Base-by-base conservation (phyloP, 2,329 filamentous ascomycete species). In the Colletotrichum limetticola region DNA sequence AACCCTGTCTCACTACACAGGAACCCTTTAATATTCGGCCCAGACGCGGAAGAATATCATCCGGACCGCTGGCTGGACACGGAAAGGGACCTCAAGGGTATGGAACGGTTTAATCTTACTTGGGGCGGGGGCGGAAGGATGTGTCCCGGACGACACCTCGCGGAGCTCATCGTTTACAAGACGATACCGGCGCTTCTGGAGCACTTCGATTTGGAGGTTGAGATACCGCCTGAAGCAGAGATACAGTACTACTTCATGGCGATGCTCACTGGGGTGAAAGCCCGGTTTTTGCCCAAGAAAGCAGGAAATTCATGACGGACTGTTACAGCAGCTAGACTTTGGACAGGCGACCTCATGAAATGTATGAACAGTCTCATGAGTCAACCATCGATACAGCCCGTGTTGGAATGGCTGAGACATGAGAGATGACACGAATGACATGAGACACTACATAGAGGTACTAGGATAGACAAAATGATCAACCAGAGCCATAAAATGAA, bases 41-140 rank as follows among this genome's bases (percentile, higher is more conserved):
- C 76, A 0, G 83, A 87, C 30, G 82, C 87, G 0, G 81, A 84
- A 0, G 70, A 73, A 0, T 90, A 86, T 74, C 77, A 80, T 0
- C 87, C 88, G 0, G 80, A 82, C 1, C 83, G 89, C 8, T 90
- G 89, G 88, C 78, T 88, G 2, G 80, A 78, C 11, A 79, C 80
- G 0, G 61, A 68, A 0, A 76, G 77, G 9, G 70, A 72, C 5
- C 66, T 78, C 6, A 81, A 82, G 30, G 75, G 71, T 14, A 88
- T 88, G 84, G 86, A 89, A 19, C 80, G 86, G 16, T 82, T 80
- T 61, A 89, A 84, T 71, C 79, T 90, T 7, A 86, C 82, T 6
- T 90, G 86, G 86, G 88, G 88, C 3, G 87, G 86, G 2, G 86
- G 88, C 3, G 82, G 84, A 3, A 82, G 87, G 42, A 85, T 83